Evolutionary conservation across 306 rosid species (phyloP), one percentile per base, ranked within the genome.

Genomic region (Canavalia ensiformis): DNA sequence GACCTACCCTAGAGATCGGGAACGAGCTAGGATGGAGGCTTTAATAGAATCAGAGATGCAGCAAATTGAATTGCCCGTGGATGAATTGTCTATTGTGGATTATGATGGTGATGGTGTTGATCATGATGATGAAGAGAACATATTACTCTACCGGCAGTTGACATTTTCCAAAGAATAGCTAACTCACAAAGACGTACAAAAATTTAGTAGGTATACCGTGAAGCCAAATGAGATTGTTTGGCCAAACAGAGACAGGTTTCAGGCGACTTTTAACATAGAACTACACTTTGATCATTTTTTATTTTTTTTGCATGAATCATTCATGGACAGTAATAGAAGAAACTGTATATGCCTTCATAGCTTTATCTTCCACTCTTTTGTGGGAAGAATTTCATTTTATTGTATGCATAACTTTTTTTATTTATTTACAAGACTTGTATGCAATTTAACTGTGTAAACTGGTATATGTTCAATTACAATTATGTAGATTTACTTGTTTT

Each of bases 1-100:
- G 71, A 87, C 97, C 12, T 95, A 95, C 81, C 97, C 98, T 1
- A 91, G 92, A 81, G 98, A 95, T 84, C 68, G 97, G 76, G 97
- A 91, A 13, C 86, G 95, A 41, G 97, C 97, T 12, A 76, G 86
- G 87, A 90, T 92, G 95, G 89, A 82, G 30, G 82, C 80, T 52
- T 83, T 95, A 25, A 64, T 80, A 29, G 92, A 87, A 87, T 88
- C 93, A 2, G 98, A 92, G 86, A 90, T 94, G 91, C 89, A 84
- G 44, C 88, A 44, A 30, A 78, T 89, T 6, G 93, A 83, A 50
- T 67, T 81, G 60, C 44, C 44, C 18, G 25, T 66, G 57, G 72
- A 85, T 63, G 93, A 85, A 34, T 35, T 84, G 37, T 72, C 41
- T 68, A 74, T 87, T 80, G 37, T 84, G 50, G 94, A 92, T 42